Percentiles rank a stretch among this genome's conserved stretches.
Evolutionary conservation across 2,329 filamentous ascomycete genomes (phyloP).

Genomic region (Colletotrichum sp.): DNA sequence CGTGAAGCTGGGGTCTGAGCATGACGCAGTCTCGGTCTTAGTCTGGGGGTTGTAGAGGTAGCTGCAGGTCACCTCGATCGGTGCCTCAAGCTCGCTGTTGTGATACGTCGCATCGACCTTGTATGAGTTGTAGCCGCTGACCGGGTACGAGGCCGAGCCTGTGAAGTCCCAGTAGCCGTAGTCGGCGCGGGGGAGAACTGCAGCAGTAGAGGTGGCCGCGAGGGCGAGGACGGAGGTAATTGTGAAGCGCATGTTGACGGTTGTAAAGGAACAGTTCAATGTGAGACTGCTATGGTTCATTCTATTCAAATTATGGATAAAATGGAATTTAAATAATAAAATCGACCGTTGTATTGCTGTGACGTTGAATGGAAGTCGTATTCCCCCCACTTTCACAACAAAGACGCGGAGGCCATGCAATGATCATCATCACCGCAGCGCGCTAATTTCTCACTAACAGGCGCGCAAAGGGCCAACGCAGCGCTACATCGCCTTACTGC

Average conservation of each 20-base stretch:
- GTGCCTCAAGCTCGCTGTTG: background rate
- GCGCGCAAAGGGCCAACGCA: background rate
- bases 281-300: background rate
- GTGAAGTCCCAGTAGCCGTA: slow-evolving; percentile 8
- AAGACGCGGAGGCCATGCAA: background rate
- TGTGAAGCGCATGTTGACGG: background rate
- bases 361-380: background rate
- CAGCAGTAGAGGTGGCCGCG: background rate
- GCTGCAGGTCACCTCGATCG: background rate
- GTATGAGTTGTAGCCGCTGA: background rate
- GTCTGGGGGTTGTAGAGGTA: background rate
- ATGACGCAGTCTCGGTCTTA: background rate
- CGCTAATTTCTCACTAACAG: background rate
- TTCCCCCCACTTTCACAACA: background rate
- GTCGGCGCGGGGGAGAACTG: background rate
- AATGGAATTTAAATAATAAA: background rate
- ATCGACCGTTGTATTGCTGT: background rate
- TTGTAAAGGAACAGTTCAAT: background rate
- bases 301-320: background rate
- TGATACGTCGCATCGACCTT: background rate
- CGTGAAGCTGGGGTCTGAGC: background rate
- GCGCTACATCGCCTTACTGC: background rate
- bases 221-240: background rate
- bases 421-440: background rate
- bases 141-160: background rate